Evolutionary conservation across 2,329 filamentous ascomycete species (phyloP), one percentile per base, ranked within the genome.

Genomic region (Ophiocordyceps polyrhachis-furcata): DNA sequence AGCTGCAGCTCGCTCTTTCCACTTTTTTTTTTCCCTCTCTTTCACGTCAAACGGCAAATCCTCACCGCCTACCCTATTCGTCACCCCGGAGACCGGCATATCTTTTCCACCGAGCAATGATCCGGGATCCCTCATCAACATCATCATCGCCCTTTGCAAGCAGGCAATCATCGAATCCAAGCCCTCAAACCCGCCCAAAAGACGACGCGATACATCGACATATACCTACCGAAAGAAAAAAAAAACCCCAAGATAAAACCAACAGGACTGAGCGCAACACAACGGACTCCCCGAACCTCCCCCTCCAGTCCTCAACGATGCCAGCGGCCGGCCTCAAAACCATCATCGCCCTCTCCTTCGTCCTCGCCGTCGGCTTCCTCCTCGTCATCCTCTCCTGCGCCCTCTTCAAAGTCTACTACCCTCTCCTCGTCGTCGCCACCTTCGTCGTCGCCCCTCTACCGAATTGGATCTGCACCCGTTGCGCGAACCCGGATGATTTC

Each of bases 351-450:
- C 83, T 98, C 55, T 96, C 91, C 61, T 98, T 98, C 68, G 91
- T 98, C 61, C 86, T 98, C 52, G 91, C 91, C 55, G 91, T 98
- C 57, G 91, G 91, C 56, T 98, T 98, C 69, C 84, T 98, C 56
- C 86, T 98, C 54, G 91, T 96, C 55, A 98, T 98, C 65, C 83
- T 98, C 56, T 95, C 88, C 50, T 93, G 88, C 61, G 91, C 91
- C 43, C 78, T 98, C 53, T 98, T 83, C 75, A 76, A 89, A 61
- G 85, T 86, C 65, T 98, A 93, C 76, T 85, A 91, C 56, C 87
- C 91, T 46, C 78, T 98, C 51, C 77, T 96, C 51, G 91, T 98
- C 54, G 91, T 98, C 50, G 89, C 80, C 54, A 96, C 89, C 55
- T 98, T 95, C 69, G 77, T 95, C 52, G 62, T 96, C 55, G 91